These are phyloP conservation scores for Prunus davidiana DNA, from an alignment of 306 rosid species.

Conservation along the genomic window DNA sequence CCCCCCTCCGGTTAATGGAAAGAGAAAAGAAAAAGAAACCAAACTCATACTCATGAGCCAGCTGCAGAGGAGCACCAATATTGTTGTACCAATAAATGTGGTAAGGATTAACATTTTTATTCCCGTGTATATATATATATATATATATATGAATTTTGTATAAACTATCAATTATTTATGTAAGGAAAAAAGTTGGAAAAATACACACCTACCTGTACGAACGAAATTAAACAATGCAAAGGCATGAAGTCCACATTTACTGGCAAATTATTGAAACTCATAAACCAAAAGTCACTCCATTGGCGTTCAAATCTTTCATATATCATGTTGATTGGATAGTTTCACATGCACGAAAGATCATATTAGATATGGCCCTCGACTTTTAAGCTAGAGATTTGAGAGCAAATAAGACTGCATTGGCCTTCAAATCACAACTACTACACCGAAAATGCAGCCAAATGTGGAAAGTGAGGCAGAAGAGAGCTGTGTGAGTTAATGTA, in stretches of 20 bases:
- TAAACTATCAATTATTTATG: no score
- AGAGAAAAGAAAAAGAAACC: background rate
- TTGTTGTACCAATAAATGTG: background rate
- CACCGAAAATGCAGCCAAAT: conserved; percentile 14
- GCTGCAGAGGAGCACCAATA: background rate
- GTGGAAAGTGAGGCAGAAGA: background rate
- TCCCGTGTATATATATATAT: no score
- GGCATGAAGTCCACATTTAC: background rate
- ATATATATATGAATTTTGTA: background rate
- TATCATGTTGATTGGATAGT: background rate
- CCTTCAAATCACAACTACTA: conserved; percentile 12
- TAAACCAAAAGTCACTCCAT: background rate
- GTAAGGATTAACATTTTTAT: background rate
- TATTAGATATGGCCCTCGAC: background rate
- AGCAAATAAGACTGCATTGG: background rate
- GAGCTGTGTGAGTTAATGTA: conserved; percentile 12
- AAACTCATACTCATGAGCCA: background rate
- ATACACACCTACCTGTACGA: no score
- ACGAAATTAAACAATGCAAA: background rate
- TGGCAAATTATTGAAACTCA: background rate
- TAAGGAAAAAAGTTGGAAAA: no score
- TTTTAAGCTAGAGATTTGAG: background rate
- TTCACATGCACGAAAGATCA: background rate
- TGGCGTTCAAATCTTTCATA: background rate
- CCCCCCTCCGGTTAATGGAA: background rate